phyloP scores from a whole-genome alignment of 106 monocot genomes.

The Dioscorea dumetorum region DNA sequence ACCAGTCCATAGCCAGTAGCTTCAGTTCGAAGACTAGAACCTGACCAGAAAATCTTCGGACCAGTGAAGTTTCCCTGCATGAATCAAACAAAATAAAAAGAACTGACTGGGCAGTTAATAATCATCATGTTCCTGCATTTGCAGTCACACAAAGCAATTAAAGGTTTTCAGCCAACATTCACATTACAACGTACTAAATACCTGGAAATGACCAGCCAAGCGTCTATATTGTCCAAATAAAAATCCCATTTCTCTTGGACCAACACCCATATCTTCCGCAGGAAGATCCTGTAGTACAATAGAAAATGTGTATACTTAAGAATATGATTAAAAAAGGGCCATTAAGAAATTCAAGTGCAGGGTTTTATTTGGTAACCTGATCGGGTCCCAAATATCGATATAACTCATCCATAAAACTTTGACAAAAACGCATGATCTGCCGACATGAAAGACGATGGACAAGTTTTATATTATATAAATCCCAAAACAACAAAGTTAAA shows the following conservation, averaged over 20 bases:
- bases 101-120: conserved; percentile 2
- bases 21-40: conserved; percentile 97
- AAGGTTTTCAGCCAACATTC: background rate
- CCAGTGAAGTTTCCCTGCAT: conserved; percentile 99
- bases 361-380: conserved; percentile 50
- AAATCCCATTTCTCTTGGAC: conserved; percentile 98
- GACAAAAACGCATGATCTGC: conserved; percentile 98
- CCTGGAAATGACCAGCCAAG: conserved; percentile 95
- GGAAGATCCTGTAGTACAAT: conserved; percentile 76
- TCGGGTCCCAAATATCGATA: conserved; percentile 88
- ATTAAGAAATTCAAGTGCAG: background rate
- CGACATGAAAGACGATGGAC: conserved; percentile 6
- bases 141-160: background rate
- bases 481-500: background rate
- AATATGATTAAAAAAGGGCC: background rate
- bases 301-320: conserved; percentile 17
- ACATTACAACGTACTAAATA: conserved; percentile 11
- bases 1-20: conserved; percentile 99
- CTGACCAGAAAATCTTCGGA: conserved; percentile 98
- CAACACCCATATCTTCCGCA: conserved; percentile 95
- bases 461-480: background rate
- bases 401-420: conserved; percentile 97
- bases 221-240: conserved; percentile 97
- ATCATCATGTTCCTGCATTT: background rate
- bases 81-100: conserved; percentile 33